Evolutionary conservation across 1,284 basidiomycete genomes (phyloP).

Genomic region (Agaricales sp.): DNA sequence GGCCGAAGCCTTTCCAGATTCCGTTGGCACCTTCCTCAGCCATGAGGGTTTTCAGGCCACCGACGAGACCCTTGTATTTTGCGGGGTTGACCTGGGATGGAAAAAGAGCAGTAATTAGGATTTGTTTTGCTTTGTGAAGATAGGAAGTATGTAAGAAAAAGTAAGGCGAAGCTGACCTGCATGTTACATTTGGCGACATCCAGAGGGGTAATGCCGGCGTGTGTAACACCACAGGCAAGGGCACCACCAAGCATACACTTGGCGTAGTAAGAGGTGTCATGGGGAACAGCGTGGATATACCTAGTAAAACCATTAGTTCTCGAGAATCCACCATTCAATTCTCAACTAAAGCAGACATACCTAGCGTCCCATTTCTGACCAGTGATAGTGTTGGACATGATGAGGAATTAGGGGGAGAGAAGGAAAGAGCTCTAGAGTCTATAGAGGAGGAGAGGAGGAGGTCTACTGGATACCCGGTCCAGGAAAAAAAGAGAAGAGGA

Average conservation of each 20-base stretch:
- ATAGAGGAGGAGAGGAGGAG: neutral
- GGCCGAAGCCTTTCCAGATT: slow-evolving; percentile 91
- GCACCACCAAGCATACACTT: slow-evolving; percentile 86
- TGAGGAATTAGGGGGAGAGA: neutral
- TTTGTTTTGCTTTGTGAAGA: too few species aligned
- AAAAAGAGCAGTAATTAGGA: slow-evolving; percentile 4
- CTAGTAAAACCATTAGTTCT: slow-evolving; percentile 20
- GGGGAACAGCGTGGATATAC: slow-evolving; percentile 60
- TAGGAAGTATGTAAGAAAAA: slow-evolving; percentile 9
- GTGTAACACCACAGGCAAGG: slow-evolving; percentile 89
- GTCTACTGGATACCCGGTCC: neutral
- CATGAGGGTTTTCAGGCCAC: slow-evolving; percentile 66
- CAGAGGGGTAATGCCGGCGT: slow-evolving; percentile 88
- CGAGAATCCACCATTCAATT: slow-evolving; percentile 9
- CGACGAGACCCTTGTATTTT: slow-evolving; percentile 70
- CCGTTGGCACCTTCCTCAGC: slow-evolving; percentile 78
- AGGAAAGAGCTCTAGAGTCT: slow-evolving; percentile 5
- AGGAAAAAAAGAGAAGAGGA: neutral
- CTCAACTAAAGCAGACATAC: slow-evolving; percentile 24
- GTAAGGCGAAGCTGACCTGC: slow-evolving; percentile 62
- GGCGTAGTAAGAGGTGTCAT: slow-evolving; percentile 63
- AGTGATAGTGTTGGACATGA: slow-evolving; percentile 11
- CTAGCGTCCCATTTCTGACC: slow-evolving; percentile 60
- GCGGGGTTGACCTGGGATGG: slow-evolving; percentile 58
- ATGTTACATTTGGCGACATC: slow-evolving; percentile 98